Conservation (phyloP, 495 filamentous ascomycete genomes). For the Immersiella caudata region DNA sequence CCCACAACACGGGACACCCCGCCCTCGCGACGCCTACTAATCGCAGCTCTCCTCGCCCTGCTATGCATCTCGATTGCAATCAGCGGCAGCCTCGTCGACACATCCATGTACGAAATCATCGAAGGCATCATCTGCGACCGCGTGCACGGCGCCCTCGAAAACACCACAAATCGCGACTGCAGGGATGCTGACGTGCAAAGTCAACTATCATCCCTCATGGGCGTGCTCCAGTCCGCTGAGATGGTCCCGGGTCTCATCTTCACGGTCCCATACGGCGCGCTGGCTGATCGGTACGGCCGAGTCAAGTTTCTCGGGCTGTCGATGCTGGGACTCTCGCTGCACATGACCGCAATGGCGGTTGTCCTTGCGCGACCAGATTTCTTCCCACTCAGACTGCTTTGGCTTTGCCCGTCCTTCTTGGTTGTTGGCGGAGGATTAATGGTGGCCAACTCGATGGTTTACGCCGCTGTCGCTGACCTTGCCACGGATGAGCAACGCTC, state of each 20-base stretch:
- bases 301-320: neutral
- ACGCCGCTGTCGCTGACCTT: conserved; percentile 12
- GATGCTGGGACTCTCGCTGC: neutral
- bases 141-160: conserved; percentile 10
- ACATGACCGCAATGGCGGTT: neutral
- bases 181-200: neutral
- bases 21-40: neutral
- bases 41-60: neutral
- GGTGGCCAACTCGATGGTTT: conserved; percentile 6
- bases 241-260: neutral
- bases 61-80: neutral
- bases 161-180: neutral
- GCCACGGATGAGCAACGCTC: conserved; percentile 10
- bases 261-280: conserved; percentile 8
- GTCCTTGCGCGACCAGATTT: neutral
- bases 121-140: conserved; percentile 17
- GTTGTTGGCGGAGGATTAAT: neutral
- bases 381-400: neutral
- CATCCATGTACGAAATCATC: neutral
- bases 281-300: conserved; percentile 8
- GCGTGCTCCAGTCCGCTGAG: neutral
- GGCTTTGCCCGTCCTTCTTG: neutral
- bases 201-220: neutral
- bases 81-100: conserved; percentile 5
- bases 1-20: neutral